Percentiles rank a stretch among this genome's conserved stretches.
phyloP scores from a whole-genome alignment of 1,284 basidiomycete species.

The Psilocybe mexicana region DNA sequence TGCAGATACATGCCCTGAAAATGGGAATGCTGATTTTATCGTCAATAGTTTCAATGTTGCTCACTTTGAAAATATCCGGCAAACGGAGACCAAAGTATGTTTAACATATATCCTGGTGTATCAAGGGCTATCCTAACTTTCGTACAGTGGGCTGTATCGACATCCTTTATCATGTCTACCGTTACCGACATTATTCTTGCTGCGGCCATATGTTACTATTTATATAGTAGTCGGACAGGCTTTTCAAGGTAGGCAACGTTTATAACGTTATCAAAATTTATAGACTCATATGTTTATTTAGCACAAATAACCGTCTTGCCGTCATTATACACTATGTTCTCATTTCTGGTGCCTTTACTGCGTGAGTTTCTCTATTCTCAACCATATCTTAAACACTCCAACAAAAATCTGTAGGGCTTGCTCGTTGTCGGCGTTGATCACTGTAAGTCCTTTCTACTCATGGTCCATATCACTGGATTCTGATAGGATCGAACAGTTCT shows the following conservation, averaged over 20 bases:
- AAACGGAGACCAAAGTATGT: slow-evolving; percentile 15
- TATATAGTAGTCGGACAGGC: slow-evolving; percentile 26
- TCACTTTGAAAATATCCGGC: slow-evolving; percentile 17
- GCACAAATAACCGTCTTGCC: slow-evolving; percentile 6
- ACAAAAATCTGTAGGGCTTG: background rate
- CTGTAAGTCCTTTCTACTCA: background rate
- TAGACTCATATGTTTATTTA: background rate
- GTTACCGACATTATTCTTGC: slow-evolving; percentile 30
- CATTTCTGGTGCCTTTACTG: slow-evolving; percentile 8
- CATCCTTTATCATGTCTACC: slow-evolving; percentile 28
- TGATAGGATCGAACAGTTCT: background rate
- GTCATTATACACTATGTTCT: slow-evolving; percentile 11
- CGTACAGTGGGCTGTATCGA: slow-evolving; percentile 27
- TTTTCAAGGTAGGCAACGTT: slow-evolving; percentile 21
- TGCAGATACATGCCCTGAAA: background rate
- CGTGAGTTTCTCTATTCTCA: background rate
- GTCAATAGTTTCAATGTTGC: slow-evolving; percentile 7
- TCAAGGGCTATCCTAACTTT: background rate
- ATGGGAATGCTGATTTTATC: too few species aligned
- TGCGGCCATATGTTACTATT: slow-evolving; percentile 29
- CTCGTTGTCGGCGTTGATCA: slow-evolving; percentile 2
- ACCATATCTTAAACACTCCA: too few species aligned
- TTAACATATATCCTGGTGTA: background rate
- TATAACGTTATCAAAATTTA: background rate
- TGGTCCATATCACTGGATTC: background rate